Percentiles rank a stretch among this genome's conserved stretches.
phyloP scores from a whole-genome alignment of 169 alveolate genomes.

The Babesia divergens region DNA sequence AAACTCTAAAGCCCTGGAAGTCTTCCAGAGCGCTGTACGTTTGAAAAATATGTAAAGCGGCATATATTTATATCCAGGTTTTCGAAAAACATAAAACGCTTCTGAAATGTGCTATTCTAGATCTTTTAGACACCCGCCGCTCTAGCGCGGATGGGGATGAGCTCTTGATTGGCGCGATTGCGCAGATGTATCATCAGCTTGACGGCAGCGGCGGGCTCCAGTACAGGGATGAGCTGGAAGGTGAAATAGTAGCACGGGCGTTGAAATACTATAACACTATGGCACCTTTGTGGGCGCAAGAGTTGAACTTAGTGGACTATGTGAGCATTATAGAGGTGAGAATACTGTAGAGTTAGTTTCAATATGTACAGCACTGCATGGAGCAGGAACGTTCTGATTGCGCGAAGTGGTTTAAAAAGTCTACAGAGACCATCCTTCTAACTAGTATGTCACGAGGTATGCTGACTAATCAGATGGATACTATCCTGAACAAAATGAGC shows the following conservation, averaged over 20 bases:
- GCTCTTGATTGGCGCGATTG: neutral
- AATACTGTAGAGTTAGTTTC: neutral
- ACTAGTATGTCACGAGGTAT: neutral
- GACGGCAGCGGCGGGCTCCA: constrained; percentile 32
- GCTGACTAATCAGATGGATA: neutral
- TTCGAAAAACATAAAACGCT: constrained; percentile 16
- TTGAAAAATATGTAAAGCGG: neutral
- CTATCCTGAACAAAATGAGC: constrained; percentile 1
- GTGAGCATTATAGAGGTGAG: constrained; percentile 48
- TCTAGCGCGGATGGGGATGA: constrained; percentile 22
- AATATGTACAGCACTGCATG: constrained; percentile 24
- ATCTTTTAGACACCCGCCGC: constrained; percentile 25
- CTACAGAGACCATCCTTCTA: neutral
- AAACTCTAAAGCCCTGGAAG: constrained; percentile 5
- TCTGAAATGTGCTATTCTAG: constrained; percentile 7
- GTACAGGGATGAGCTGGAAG: constrained; percentile 41
- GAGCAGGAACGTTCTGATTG: constrained; percentile 32
- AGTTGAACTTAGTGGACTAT: constrained; percentile 32
- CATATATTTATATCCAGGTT: neutral
- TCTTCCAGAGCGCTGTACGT: constrained; percentile 30
- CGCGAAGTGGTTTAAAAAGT: neutral
- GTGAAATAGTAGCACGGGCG: constrained; percentile 18
- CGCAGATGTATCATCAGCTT: constrained; percentile 42
- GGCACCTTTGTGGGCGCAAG: constrained; percentile 42
- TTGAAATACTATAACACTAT: constrained; percentile 16